phyloP scores from a whole-genome alignment of 495 filamentous ascomycete genomes.

The Trichoderma parareesei region DNA sequence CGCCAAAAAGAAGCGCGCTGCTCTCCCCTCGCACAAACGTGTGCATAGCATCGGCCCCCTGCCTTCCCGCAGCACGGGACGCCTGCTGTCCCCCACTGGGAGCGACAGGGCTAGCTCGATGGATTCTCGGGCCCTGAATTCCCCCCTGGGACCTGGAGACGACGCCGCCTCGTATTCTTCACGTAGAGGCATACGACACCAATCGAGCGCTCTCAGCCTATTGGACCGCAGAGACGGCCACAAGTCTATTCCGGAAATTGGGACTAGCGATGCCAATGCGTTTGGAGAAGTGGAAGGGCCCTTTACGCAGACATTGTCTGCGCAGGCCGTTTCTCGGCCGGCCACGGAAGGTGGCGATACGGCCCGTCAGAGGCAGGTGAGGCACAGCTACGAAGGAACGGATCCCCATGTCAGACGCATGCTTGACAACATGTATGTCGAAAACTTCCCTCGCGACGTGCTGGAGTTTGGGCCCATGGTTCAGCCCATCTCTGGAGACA shows the following conservation, averaged over 20 bases:
- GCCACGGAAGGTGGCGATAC: conserved; percentile 25
- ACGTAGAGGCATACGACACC: conserved; percentile 43
- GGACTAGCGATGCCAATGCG: conserved; percentile 68
- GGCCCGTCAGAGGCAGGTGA: conserved; percentile 28
- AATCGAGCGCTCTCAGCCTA: conserved; percentile 74
- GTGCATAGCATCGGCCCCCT: conserved; percentile 30
- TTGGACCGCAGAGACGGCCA: conserved; percentile 67
- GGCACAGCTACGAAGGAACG: conserved; percentile 76
- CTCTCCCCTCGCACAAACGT: conserved; percentile 43
- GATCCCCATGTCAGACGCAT: conserved; percentile 82
- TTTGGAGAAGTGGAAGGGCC: conserved; percentile 80
- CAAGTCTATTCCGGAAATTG: conserved; percentile 78
- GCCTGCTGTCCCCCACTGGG: conserved; percentile 27
- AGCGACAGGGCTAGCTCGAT: conserved; percentile 22
- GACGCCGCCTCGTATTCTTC: conserved; percentile 29
- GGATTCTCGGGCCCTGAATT: conserved; percentile 24
- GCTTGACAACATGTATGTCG: conserved; percentile 79
- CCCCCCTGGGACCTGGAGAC: conserved; percentile 19
- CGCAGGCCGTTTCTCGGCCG: conserved; percentile 17
- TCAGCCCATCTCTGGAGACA: conserved; percentile 56
- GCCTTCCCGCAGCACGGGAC: not conserved
- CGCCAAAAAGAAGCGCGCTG: conserved; percentile 47
- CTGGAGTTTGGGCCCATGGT: conserved; percentile 74
- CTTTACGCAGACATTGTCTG: conserved; percentile 35
- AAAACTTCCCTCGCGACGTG: conserved; percentile 81